These are phyloP conservation scores for Cystoderma amianthinum DNA, from an alignment of 768 basidiomycete genomes.

Conservation along the genomic window DNA sequence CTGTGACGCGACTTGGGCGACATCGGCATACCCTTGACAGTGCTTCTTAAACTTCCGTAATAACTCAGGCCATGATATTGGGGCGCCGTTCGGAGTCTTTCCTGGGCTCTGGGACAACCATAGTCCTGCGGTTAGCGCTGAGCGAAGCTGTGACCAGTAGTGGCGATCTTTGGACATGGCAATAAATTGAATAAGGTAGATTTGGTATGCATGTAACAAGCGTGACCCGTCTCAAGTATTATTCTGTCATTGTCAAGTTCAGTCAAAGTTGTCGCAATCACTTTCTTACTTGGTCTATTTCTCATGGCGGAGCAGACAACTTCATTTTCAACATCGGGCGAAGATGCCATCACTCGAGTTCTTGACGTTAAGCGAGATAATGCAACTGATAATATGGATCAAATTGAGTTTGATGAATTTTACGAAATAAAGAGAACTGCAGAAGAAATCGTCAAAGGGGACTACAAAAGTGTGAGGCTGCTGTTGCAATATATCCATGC, in stretches of 20 bases:
- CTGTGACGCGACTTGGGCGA: slow-evolving; percentile 61
- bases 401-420: slow-evolving; percentile 47
- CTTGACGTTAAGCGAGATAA: slow-evolving; percentile 39
- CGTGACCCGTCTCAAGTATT: too few relatives aligned
- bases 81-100: slow-evolving; percentile 42
- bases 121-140: slow-evolving; percentile 63
- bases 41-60: slow-evolving; percentile 87
- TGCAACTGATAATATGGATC: slow-evolving; percentile 22
- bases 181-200: slow-evolving; percentile 11
- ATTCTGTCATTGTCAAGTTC: too few relatives aligned
- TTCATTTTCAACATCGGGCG: slow-evolving; percentile 18
- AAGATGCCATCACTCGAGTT: slow-evolving; percentile 54
- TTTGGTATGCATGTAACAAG: neutral
- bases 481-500: neutral
- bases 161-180: slow-evolving; percentile 54
- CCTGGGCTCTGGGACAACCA: slow-evolving; percentile 64
- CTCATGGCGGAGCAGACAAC: slow-evolving; percentile 8
- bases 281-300: too few relatives aligned
- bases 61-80: slow-evolving; percentile 70
- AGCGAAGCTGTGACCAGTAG: slow-evolving; percentile 73
- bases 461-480: slow-evolving; percentile 61
- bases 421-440: slow-evolving; percentile 74
- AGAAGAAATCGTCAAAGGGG: slow-evolving; percentile 47
- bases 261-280: too few relatives aligned
- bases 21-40: slow-evolving; percentile 50